Percentiles rank a stretch among this genome's conserved stretches.
Evolutionary conservation across 208 protist genomes (phyloP).

Genomic region (Naegleria gruberi): DNA sequence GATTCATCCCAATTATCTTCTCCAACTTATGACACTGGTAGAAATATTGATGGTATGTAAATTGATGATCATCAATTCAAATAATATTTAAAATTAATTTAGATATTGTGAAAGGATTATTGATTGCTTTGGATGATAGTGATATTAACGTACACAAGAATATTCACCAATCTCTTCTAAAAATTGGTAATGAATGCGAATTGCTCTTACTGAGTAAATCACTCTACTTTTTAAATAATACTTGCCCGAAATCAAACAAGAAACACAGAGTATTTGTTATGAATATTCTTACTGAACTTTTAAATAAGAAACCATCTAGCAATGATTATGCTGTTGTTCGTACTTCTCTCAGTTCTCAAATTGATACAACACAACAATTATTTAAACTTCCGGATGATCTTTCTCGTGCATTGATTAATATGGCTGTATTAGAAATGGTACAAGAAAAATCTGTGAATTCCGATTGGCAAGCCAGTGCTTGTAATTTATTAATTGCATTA

Average conservation of each 20-base stretch:
- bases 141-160: neutral
- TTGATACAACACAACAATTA: neutral
- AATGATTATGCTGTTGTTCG: neutral
- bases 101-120: constrained; percentile 9
- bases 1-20: neutral
- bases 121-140: neutral
- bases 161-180: neutral
- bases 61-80: neutral
- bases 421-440: neutral
- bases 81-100: neutral
- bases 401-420: neutral
- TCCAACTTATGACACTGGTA: constrained; percentile 11
- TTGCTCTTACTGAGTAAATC: neutral
- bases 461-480: constrained; percentile 7
- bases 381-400: neutral
- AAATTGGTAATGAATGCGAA: neutral
- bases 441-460: neutral
- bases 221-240: neutral
- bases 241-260: neutral
- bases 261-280: neutral
- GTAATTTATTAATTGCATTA: neutral
- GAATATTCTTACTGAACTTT: neutral
- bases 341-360: neutral
- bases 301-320: neutral
- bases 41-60: constrained; percentile 11